Evolutionary conservation across 768 basidiomycete species (phyloP).

Genomic region (Phanerochaete sordida): DNA sequence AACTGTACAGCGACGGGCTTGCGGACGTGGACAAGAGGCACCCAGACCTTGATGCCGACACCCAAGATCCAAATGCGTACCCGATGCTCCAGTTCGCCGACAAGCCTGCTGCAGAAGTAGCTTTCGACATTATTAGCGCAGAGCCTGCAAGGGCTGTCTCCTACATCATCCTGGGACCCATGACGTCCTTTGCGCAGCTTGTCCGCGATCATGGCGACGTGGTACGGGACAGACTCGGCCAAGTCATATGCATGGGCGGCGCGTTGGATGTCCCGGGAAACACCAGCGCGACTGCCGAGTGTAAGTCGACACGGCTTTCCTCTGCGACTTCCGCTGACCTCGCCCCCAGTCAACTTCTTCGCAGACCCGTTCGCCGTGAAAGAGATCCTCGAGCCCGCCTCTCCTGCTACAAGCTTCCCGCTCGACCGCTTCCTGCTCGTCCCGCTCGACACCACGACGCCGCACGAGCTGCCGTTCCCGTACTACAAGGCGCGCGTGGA

Average conservation of each 20-base stretch:
- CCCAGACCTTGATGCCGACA: conserved; percentile 52
- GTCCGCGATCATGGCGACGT: conserved; percentile 51
- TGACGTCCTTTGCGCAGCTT: conserved; percentile 76
- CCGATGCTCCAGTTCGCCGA: conserved; percentile 45
- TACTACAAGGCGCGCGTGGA: conserved; percentile 59
- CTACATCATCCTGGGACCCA: conserved; percentile 71
- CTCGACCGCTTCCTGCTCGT: conserved; percentile 64
- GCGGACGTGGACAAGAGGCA: conserved; percentile 57
- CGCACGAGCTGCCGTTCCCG: conserved; percentile 74
- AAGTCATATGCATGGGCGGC: conserved; percentile 92
- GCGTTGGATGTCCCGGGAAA: conserved; percentile 91
- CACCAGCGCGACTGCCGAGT: conserved; percentile 77
- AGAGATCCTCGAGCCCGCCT: conserved; percentile 50
- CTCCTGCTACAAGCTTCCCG: conserved; percentile 45
- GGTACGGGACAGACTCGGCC: conserved; percentile 57
- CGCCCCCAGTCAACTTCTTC: conserved; percentile 68
- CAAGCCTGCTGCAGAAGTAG: conserved; percentile 49
- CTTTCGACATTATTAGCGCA: conserved; percentile 50
- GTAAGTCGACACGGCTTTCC: conserved; percentile 38
- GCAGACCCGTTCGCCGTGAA: conserved; percentile 86
- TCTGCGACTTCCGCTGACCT: not conserved
- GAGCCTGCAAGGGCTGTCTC: conserved; percentile 53
- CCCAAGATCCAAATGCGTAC: conserved; percentile 15
- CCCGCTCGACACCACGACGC: conserved; percentile 81
- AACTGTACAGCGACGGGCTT: conserved; percentile 58